Evolutionary conservation across 768 basidiomycete genomes (phyloP).

Genomic region (Jaapia argillacea): DNA sequence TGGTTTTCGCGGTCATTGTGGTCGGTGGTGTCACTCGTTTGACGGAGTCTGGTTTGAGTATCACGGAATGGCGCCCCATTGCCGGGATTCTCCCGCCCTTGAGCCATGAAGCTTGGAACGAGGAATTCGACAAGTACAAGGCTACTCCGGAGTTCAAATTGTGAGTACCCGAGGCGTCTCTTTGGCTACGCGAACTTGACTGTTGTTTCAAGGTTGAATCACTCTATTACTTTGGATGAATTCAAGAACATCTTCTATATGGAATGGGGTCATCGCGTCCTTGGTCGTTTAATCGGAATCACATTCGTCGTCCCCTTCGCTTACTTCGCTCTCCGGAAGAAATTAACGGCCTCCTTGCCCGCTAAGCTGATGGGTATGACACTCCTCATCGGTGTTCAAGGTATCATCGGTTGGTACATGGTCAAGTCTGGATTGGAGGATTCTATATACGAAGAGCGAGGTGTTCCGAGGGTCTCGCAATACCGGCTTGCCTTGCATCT

Average conservation of each 20-base stretch:
- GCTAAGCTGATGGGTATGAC: conserved; percentile 64
- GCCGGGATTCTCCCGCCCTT: conserved; percentile 84
- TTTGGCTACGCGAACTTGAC: neutral
- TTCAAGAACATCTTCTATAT: conserved; percentile 97
- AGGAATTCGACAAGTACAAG: conserved; percentile 91
- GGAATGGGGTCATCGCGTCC: conserved; percentile 95
- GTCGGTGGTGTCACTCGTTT: conserved; percentile 95
- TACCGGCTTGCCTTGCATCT: conserved; percentile 94
- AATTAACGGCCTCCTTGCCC: conserved; percentile 55
- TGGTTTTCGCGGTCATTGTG: conserved; percentile 89
- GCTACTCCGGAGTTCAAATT: conserved; percentile 91
- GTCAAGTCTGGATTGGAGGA: conserved; percentile 92
- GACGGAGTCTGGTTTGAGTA: conserved; percentile 95
- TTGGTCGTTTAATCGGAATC: conserved; percentile 80
- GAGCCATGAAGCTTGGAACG: conserved; percentile 64
- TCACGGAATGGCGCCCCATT: conserved; percentile 96
- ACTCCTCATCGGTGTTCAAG: conserved; percentile 82
- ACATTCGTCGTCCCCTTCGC: conserved; percentile 77
- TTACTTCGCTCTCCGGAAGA: conserved; percentile 68
- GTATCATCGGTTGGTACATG: conserved; percentile 98
- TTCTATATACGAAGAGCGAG: conserved; percentile 67
- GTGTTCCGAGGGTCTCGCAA: conserved; percentile 91
- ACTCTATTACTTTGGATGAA: conserved; percentile 75
- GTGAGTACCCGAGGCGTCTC: conserved; percentile 36
- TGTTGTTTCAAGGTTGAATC: conserved; percentile 58